Base-by-base conservation (phyloP, 2,329 filamentous ascomycete species). In the Botrytis tulipae region DNA sequence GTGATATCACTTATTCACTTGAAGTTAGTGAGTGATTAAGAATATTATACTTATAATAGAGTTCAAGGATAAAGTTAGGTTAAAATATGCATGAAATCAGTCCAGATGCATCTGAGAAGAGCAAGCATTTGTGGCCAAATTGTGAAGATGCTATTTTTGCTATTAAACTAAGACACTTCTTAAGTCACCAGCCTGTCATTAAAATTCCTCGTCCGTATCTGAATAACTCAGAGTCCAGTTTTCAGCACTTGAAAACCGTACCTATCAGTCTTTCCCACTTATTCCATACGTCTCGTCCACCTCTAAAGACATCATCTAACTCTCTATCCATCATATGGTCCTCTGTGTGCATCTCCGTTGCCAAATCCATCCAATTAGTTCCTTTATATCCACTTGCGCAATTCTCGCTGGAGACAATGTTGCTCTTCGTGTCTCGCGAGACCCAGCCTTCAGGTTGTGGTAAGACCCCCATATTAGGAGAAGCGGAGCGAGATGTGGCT, bases 181-280 rank as follows among this genome's bases (percentile, higher is more conserved):
- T n/a, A 10, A 18, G 2, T 42, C 5, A 16, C 3, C 16, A 9
- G 14, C 5, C 1, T 10, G 25, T 18, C 14, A 40, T 22, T 29
- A 8, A n/a, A n/a, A 6, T 3, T 9, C 3, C 16, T 25, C 14
- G 2, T 25, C n/a, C 42, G 3, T 35, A 3, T 14, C 42, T 10
- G 32, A 65, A 14, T 2, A 0, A 20, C 18, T 14, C n/a, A 46
- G 0, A 46, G 18, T 32, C 12, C 22, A 3, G 10, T 29, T 22
- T 65, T 65, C 62, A 46, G 42, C n/a, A 48, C 62, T 48, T 66
- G 62, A 48, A 66, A 66, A 66, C 6, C 44, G 29, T 10, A 32
- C 5, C 10, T 66, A 48, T 66, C 42, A 48, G 25, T 16, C 20
- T 48, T 35, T 66, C 62, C 62, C 62, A 66, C 25, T 63, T 63